Percentiles rank a stretch among this genome's conserved stretches.
Conservation (phyloP, 306 rosid genomes). For the Malus domestica region ASM211411v1 NC_041803.1:5298001-5298500, state of each 20-base stretch:
- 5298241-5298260: constrained; percentile 52
- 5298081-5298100: constrained; percentile 87
- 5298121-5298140: neutral
- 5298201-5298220: constrained; percentile 78
- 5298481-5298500: neutral
- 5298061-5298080: constrained; percentile 96
- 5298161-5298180: neutral
- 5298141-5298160: neutral
- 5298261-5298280: constrained; percentile 47
- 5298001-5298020: constrained; percentile 57
- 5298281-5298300: constrained; percentile 79
- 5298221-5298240: constrained; percentile 82
- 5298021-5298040: constrained; percentile 46
- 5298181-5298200: constrained; percentile 49
- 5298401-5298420: constrained; percentile 83
- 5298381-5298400: constrained; percentile 22
- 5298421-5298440: constrained; percentile 85
- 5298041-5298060: constrained; percentile 88
- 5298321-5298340: neutral
- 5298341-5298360: neutral
- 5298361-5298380: constrained; percentile 2
- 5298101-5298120: neutral
- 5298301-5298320: constrained; percentile 24
- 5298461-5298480: neutral
- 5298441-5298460: constrained; percentile 39